Conservation (phyloP, 305 asterid genomes). For the Nicotiana rustica region DNA sequence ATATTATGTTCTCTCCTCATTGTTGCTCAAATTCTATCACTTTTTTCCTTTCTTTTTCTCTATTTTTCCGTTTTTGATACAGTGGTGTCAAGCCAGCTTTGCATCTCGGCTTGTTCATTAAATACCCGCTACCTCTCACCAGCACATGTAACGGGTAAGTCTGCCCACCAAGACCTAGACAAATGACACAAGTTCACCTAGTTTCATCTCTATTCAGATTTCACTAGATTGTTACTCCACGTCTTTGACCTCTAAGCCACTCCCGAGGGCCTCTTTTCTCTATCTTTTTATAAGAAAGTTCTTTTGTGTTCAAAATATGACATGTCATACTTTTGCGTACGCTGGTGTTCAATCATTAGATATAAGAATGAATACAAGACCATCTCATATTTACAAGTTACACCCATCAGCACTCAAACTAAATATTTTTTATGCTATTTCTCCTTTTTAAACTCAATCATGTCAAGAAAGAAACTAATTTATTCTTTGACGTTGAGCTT, state of each 20-base stretch:
- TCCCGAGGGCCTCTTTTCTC: not conserved
- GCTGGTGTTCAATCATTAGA: not conserved
- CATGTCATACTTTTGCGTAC: not conserved
- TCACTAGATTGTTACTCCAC: conserved; percentile 15
- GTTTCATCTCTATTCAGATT: not conserved
- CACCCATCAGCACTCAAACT: not conserved
- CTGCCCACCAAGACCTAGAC: not conserved
- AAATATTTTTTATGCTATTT: not conserved
- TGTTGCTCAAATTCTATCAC: not conserved
- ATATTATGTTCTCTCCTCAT: not conserved
- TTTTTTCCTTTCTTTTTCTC: not conserved
- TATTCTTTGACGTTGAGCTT: not conserved
- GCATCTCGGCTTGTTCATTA: not conserved
- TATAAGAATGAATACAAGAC: not conserved
- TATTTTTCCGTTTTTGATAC: not conserved
- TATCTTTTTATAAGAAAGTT: not conserved
- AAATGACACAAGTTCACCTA: conserved; percentile 2
- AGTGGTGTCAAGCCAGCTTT: not conserved
- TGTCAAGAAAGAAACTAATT: not conserved
- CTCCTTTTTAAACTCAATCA: not conserved
- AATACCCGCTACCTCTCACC: not conserved
- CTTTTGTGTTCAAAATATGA: not conserved
- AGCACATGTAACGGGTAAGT: not conserved
- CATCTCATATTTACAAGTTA: not conserved
- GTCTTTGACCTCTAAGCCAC: conserved; percentile 10